phyloP scores from a whole-genome alignment of 805 yeast species.

The Kregervanrija fluxuum region DNA sequence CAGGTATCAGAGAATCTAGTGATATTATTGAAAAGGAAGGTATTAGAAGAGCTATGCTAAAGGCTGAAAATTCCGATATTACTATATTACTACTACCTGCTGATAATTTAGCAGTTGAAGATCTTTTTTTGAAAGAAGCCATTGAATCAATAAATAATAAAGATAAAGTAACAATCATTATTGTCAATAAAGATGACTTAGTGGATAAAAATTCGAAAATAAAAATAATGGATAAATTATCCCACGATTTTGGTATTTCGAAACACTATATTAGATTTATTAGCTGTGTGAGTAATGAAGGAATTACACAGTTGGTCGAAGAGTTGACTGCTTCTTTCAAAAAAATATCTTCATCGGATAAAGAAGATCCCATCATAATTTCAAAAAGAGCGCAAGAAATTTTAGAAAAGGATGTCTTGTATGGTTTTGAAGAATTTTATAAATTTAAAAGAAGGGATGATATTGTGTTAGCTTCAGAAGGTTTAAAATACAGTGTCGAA shows the following conservation, averaged over 20 bases:
- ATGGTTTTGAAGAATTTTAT: conserved; percentile 63
- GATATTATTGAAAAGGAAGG: conserved; percentile 57
- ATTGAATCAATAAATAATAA: conserved; percentile 15
- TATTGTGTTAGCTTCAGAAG: conserved; percentile 74
- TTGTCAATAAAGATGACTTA: conserved; percentile 59
- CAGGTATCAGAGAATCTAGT: conserved; percentile 63
- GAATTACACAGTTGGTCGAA: conserved; percentile 42
- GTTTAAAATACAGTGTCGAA: conserved; percentile 62
- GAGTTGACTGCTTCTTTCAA: conserved; percentile 41
- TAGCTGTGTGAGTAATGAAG: conserved; percentile 54
- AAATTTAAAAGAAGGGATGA: conserved; percentile 48
- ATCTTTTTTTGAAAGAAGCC: conserved; percentile 35
- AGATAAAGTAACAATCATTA: conserved; percentile 28
- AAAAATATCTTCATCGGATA: conserved; percentile 39
- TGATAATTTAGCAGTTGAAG: conserved; percentile 26
- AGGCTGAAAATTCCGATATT: conserved; percentile 56
- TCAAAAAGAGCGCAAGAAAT: conserved; percentile 75
- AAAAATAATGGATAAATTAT: conserved; percentile 15
- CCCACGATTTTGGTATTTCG: conserved; percentile 21
- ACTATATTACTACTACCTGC: conserved; percentile 57
- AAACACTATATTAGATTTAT: conserved; percentile 29
- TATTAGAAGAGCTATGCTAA: conserved; percentile 62
- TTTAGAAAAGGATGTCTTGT: conserved; percentile 64
- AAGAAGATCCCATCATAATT: conserved; percentile 59
- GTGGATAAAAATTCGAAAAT: conserved; percentile 9